A percentile compares a stretch with the other conserved stretches of the same genome.
Evolutionary conservation across 2,329 filamentous ascomycete species (phyloP).

Genomic region (Fusarium begoniae): DNA sequence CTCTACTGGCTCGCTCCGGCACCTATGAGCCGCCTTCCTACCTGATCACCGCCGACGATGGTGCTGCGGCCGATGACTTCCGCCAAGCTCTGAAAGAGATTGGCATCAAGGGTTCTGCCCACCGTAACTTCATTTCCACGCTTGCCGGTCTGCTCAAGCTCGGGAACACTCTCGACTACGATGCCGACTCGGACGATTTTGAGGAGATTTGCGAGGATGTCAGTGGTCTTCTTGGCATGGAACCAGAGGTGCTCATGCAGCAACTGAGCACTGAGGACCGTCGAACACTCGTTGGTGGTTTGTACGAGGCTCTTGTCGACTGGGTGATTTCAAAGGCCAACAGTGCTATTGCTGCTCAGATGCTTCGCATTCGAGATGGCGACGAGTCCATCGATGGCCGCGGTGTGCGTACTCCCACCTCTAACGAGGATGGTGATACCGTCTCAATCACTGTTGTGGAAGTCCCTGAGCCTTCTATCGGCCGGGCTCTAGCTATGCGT

Average conservation of each 20-base stretch:
- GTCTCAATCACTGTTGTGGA: conserved; percentile 91
- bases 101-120: conserved; percentile 87
- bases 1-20: conserved; percentile 80
- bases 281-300: conserved; percentile 79
- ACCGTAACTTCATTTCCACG: conserved; percentile 85
- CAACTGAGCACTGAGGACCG: conserved; percentile 88
- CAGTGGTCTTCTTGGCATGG: conserved; percentile 83
- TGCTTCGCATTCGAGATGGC: conserved; percentile 71
- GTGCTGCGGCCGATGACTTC: conserved; percentile 92
- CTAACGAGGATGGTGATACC: conserved; percentile 80
- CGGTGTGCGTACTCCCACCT: conserved; percentile 70
- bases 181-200: conserved; percentile 83
- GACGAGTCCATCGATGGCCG: conserved; percentile 74
- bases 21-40: conserved; percentile 90
- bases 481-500: conserved; percentile 88
- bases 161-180: conserved; percentile 87
- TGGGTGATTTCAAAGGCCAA: conserved; percentile 95
- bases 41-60: conserved; percentile 91
- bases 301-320: conserved; percentile 95
- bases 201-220: conserved; percentile 92
- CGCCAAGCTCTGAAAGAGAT: conserved; percentile 86
- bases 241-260: conserved; percentile 81
- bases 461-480: conserved; percentile 79
- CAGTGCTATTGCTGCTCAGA: conserved; percentile 79
- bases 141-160: conserved; percentile 90